phyloP scores from a whole-genome alignment of 257 asterid genomes.

The Thymus quinquecostatus region DNA sequence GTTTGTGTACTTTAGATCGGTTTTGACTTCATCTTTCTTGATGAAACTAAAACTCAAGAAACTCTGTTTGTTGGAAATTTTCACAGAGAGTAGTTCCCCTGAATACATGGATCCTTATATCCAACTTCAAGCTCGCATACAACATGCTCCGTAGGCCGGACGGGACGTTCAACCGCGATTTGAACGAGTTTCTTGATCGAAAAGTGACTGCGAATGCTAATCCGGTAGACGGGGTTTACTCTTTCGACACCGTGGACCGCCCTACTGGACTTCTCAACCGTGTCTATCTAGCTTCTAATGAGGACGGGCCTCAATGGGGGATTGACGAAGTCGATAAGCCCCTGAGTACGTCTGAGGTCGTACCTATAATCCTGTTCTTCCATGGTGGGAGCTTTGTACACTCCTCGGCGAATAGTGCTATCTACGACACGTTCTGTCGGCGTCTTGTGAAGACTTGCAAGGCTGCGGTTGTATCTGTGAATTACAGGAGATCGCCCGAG shows the following conservation, averaged over 20 bases:
- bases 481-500: constrained; percentile 80
- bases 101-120: constrained; percentile 81
- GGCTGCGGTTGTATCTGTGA: constrained; percentile 75
- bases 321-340: constrained; percentile 65
- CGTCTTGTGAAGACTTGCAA: constrained; percentile 62
- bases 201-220: constrained; percentile 67
- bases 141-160: constrained; percentile 75
- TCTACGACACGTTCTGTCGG: constrained; percentile 76
- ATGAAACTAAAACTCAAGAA: constrained; percentile 15
- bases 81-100: constrained; percentile 82
- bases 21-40: constrained; percentile 20
- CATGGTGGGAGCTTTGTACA: constrained; percentile 91
- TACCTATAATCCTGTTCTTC: constrained; percentile 73
- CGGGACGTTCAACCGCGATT: constrained; percentile 76
- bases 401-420: constrained; percentile 80
- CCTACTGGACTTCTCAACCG: constrained; percentile 68
- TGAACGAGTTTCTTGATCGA: constrained; percentile 74
- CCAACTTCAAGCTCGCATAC: constrained; percentile 78
- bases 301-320: constrained; percentile 50
- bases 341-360: constrained; percentile 52
- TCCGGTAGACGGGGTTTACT: constrained; percentile 68
- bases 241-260: constrained; percentile 72
- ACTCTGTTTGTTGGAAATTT: constrained; percentile 6
- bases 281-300: constrained; percentile 46
- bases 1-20: constrained; percentile 27